These are phyloP conservation scores for Malassezia restricta DNA, from an alignment of 1,284 basidiomycete genomes.

Conservation along the genomic window DNA sequence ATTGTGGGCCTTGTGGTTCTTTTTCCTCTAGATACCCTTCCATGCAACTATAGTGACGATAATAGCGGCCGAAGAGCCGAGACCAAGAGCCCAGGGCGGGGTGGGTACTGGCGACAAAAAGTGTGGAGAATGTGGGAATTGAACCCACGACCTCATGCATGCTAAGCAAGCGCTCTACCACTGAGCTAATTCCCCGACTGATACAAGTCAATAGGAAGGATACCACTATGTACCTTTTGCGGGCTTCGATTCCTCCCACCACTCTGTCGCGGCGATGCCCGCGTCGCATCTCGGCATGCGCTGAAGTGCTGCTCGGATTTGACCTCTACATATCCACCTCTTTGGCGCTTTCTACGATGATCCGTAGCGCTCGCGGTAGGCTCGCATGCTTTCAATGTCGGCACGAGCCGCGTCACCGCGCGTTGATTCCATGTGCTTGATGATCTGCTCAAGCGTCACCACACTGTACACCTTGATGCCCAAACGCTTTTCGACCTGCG, in stretches of 20 bases:
- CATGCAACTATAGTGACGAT: background rate
- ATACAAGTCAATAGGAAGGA: background rate
- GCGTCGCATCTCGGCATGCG: no score
- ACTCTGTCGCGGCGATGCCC: no score
- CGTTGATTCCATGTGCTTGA: slow-evolving; percentile 64
- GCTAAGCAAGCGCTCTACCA: slow-evolving; percentile 22
- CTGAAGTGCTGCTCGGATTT: no score
- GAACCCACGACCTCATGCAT: slow-evolving; percentile 21
- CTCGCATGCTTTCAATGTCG: slow-evolving; percentile 63
- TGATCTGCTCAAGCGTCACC: slow-evolving; percentile 68
- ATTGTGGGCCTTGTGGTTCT: slow-evolving; percentile 30
- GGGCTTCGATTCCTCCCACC: no score
- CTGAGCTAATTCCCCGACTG: slow-evolving; percentile 18
- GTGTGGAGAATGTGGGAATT: slow-evolving; percentile 19
- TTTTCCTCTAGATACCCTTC: slow-evolving; percentile 16
- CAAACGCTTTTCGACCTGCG: slow-evolving; percentile 68
- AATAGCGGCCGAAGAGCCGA: no score
- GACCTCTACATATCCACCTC: no score
- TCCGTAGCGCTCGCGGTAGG: slow-evolving; percentile 63
- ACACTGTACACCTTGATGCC: slow-evolving; percentile 63
- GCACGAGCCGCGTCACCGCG: slow-evolving; percentile 50
- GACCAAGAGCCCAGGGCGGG: no score
- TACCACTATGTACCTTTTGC: background rate
- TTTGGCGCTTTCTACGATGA: background rate
- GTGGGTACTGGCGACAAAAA: slow-evolving; percentile 1